Evolutionary conservation across 805 yeast species (phyloP).

Genomic region (Suhomyces sp.): DNA sequence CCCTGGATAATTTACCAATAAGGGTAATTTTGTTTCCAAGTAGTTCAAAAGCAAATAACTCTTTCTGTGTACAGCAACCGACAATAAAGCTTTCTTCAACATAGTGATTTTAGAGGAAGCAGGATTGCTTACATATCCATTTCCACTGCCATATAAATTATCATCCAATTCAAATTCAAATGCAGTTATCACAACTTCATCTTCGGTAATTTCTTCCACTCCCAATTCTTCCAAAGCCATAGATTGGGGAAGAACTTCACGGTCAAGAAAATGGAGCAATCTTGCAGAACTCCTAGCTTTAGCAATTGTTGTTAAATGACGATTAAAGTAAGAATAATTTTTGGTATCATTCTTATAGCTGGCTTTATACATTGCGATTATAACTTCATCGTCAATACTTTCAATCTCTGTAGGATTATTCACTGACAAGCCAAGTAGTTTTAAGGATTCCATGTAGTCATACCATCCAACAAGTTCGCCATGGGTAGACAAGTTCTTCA

Average conservation of each 20-base stretch:
- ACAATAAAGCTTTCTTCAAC: constrained; percentile 55
- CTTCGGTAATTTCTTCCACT: constrained; percentile 45
- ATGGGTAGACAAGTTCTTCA: constrained; percentile 22
- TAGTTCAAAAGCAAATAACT: constrained; percentile 58
- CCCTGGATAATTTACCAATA: constrained; percentile 19
- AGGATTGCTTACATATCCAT: too few species aligned
- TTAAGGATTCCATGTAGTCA: constrained; percentile 35
- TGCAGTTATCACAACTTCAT: constrained; percentile 73
- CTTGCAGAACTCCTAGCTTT: constrained; percentile 22
- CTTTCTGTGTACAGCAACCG: constrained; percentile 59
- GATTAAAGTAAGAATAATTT: constrained; percentile 37
- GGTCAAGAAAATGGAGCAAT: constrained; percentile 23
- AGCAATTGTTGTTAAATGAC: constrained; percentile 27
- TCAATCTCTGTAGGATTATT: constrained; percentile 13
- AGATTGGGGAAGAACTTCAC: constrained; percentile 33
- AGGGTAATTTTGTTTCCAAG: constrained; percentile 46
- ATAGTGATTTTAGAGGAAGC: constrained; percentile 38
- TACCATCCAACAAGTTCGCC: constrained; percentile 35
- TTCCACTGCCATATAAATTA: constrained; percentile 29
- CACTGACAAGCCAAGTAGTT: constrained; percentile 27
- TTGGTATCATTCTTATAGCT: constrained; percentile 32
- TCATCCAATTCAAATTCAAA: constrained; percentile 65
- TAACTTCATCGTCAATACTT: constrained; percentile 31
- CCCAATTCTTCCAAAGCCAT: constrained; percentile 37
- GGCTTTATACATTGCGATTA: constrained; percentile 35